phyloP scores from a whole-genome alignment of 352 stramenopile genomes.

The Pythium grandisporangium region DNA sequence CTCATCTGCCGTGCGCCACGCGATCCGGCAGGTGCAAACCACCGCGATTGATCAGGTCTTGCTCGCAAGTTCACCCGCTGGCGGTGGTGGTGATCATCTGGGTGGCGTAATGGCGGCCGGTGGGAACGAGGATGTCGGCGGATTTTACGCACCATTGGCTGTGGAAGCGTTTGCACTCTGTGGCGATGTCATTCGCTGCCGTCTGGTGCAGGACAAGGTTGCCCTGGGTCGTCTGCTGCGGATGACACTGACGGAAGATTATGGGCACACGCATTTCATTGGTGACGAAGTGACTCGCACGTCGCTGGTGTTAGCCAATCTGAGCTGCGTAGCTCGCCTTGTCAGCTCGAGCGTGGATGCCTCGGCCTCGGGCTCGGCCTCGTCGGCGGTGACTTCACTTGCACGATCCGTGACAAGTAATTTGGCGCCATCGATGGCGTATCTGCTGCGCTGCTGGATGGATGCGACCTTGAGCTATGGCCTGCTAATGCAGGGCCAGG shows the following conservation, averaged over 20 bases:
- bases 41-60: constrained; percentile 5
- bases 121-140: constrained; percentile 10
- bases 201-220: constrained; percentile 68
- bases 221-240: constrained; percentile 53
- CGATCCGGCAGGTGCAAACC: constrained; percentile 39
- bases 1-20: constrained; percentile 66
- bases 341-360: constrained; percentile 29
- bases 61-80: too few species aligned
- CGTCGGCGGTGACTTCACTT: constrained; percentile 27
- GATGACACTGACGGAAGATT: constrained; percentile 47
- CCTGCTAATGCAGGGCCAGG: constrained; percentile 11
- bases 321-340: constrained; percentile 49
- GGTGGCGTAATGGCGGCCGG: too few species aligned
- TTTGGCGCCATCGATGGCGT: constrained; percentile 14
- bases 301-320: constrained; percentile 47
- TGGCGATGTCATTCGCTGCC: constrained; percentile 30
- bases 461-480: constrained; percentile 14
- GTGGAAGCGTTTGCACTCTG: constrained; percentile 63
- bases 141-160: constrained; percentile 60
- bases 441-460: constrained; percentile 8
- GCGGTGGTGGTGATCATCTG: too few species aligned
- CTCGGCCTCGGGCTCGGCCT: constrained; percentile 15
- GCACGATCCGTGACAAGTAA: constrained; percentile 46
- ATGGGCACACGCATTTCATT: constrained; percentile 44
- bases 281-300: constrained; percentile 48